Evolutionary conservation across 805 yeast species (phyloP), one percentile per base, ranked within the genome.

Genomic region (Brettanomyces bruxellensis): DNA sequence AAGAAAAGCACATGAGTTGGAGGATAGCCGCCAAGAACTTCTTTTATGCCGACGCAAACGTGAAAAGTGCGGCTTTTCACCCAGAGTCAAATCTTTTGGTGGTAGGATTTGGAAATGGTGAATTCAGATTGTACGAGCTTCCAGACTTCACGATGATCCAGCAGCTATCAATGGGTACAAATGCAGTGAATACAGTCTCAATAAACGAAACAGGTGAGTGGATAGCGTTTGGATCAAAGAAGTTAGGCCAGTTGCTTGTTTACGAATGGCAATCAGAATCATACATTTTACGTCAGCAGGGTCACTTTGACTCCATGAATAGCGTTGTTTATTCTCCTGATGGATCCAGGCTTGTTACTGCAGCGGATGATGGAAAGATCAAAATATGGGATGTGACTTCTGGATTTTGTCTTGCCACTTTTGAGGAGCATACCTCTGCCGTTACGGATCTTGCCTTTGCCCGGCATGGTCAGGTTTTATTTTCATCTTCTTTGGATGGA

Each of bases 191-290:
- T 59, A 81, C 89, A 3, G 91, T 93, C 3, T 65, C 79, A 9
- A 76, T 93, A 36, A 93, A 91, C 62, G 65, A 72, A 2, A 71
- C 90, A 5, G 99, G 99, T 34, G 99, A 93, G 64, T 93, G 99
- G 99, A 70, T 93, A 32, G 95, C 96, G 0, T 86, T 93, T 64
- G 99, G 99, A 4, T 89, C 97, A 0, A 68, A 88, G 34, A 82
- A 81, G 58, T 65, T 86, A 28, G 99, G 99, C n/a, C 99, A 93
- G 66, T 68, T 93, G 49, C 68, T 93, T 47, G 99, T 93, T 0
- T 93, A 95, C 71, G 99, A 93, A 71, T 93, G 99, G 99, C 96
- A 93, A 68, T 86, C 95, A 4, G 99, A 93, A 63, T 86, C 96
- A 0, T 93, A 91, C 60, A 84, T 93, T 41, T 70, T 93, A 53